Evolutionary conservation across 805 yeast species (phyloP), one percentile per base, ranked within the genome.

Genomic region (Starmerella apicola): DNA sequence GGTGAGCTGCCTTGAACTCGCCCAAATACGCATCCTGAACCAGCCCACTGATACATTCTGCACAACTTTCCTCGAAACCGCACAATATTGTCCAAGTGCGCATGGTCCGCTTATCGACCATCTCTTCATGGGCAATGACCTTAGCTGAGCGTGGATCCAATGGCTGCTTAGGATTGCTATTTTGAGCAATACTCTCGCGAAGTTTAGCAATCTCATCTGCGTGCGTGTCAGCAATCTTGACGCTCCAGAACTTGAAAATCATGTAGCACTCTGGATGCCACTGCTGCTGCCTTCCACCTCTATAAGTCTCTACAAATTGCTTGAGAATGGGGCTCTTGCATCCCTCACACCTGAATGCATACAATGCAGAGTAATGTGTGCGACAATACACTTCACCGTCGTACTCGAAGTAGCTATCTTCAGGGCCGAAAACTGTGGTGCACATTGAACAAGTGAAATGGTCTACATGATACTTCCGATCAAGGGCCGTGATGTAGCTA

Each of bases 251-350:
- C 59, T 86, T 86, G 64, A 81, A 86, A 35, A 91, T 93, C 85
- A 93, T 93, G 57, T 85, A 91, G 65, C 99, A 91, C 58, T 93
- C 97, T 1, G 96, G 97, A 61, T 91, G 99, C 99, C 99, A 91
- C 57, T 84, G 94, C 58, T 86, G 94, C 43, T 81, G 79, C 50
- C 78, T 71, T 18, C 95, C 95, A 37, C 95, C 95, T 50, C 91
- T 70, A 45, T 76, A 82, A 33, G 88, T 75, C 59, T 88, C 95
- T 27, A 88, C 95, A 59, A 85, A 91, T 56, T 91, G 97, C 56
- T 85, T 85, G 27, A 93, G 72, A 38, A 93, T 91, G 1, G 96
- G 82, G 27, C 82, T 78, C 42, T 77, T 71, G 62, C 99, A 91
- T 24, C 97, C 95, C 62, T 83, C 93, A 62, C 99, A 91, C 41